These are phyloP conservation scores for Colletotrichum melonis DNA, from an alignment of 2,329 filamentous ascomycete genomes.

Conservation along the genomic window DNA sequence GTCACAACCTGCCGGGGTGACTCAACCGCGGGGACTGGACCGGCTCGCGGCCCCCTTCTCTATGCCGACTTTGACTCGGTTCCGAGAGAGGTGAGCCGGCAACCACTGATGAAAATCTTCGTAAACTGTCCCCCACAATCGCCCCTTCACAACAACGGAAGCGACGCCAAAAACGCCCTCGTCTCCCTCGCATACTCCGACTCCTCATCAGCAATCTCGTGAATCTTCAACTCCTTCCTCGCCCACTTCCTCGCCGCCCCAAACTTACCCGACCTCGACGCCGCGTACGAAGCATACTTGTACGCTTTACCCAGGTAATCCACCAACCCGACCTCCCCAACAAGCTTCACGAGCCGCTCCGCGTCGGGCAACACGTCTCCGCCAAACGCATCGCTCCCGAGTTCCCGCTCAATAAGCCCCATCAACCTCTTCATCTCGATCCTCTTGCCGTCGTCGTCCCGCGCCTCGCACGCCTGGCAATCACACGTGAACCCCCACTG, in stretches of 20 bases:
- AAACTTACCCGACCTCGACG: constrained; percentile 29
- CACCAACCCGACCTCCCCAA: constrained; percentile 39
- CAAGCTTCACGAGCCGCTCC: constrained; percentile 36
- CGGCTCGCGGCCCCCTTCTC: not conserved
- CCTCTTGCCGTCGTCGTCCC: constrained; percentile 44
- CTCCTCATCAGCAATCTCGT: constrained; percentile 36
- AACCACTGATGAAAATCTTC: not conserved
- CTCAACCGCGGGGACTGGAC: constrained; percentile 3
- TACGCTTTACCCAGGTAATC: constrained; percentile 41
- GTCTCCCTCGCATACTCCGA: constrained; percentile 18
- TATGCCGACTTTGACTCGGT: not conserved
- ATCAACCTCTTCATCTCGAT: constrained; percentile 45
- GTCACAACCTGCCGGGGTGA: constrained; percentile 19
- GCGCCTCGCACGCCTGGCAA: constrained; percentile 48
- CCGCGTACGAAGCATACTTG: constrained; percentile 39
- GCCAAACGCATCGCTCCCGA: constrained; percentile 32
- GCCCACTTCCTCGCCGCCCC: constrained; percentile 39
- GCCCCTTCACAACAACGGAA: constrained; percentile 19
- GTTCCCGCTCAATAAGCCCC: constrained; percentile 46
- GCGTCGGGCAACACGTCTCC: constrained; percentile 34
- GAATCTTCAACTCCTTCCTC: constrained; percentile 37
- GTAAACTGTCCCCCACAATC: not conserved
- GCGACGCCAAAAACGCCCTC: constrained; percentile 24
- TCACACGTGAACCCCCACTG: constrained; percentile 40
- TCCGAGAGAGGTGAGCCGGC: not conserved